Conservation (phyloP, 2,329 filamentous ascomycete genomes). For the Cercospora sojina region DNA sequence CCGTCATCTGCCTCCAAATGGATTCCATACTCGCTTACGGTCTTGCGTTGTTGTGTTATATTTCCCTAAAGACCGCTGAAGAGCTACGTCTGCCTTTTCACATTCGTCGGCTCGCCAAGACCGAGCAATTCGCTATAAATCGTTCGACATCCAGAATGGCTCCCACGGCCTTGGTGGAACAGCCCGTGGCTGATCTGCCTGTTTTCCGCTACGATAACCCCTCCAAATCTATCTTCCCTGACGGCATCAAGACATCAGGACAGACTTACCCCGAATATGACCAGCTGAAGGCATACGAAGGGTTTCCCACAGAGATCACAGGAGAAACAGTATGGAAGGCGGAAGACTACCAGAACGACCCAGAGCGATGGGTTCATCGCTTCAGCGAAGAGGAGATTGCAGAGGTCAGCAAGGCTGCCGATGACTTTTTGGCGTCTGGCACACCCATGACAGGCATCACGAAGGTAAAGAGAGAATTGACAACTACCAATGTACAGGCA, state of each 20-base stretch:
- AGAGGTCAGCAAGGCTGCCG: conserved; percentile 66
- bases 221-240: conserved; percentile 57
- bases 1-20: conserved; percentile 14
- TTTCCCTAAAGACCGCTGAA: conserved; percentile 20
- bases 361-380: conserved; percentile 70
- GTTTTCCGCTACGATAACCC: conserved; percentile 36
- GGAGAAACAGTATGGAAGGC: conserved; percentile 72
- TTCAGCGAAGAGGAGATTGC: conserved; percentile 66
- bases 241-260: conserved; percentile 67
- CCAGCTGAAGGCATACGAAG: conserved; percentile 63
- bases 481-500: no score
- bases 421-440: conserved; percentile 65
- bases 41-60: conserved; percentile 21
- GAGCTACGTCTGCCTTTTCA: conserved; percentile 23
- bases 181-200: conserved; percentile 19
- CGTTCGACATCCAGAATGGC: conserved; percentile 20
- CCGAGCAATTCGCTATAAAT: conserved; percentile 36
- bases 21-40: conserved; percentile 19
- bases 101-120: conserved; percentile 38
- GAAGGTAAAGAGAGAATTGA: conserved; percentile 43
- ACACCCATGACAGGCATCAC: conserved; percentile 71
- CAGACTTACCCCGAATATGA: conserved; percentile 70
- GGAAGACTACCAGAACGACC: conserved; percentile 61
- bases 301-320: conserved; percentile 68
- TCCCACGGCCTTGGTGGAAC: conserved; percentile 24